These are phyloP conservation scores for Ceratocystis colombiana DNA, from an alignment of 2,329 filamentous ascomycete genomes.

Conservation along the genomic window DNA sequence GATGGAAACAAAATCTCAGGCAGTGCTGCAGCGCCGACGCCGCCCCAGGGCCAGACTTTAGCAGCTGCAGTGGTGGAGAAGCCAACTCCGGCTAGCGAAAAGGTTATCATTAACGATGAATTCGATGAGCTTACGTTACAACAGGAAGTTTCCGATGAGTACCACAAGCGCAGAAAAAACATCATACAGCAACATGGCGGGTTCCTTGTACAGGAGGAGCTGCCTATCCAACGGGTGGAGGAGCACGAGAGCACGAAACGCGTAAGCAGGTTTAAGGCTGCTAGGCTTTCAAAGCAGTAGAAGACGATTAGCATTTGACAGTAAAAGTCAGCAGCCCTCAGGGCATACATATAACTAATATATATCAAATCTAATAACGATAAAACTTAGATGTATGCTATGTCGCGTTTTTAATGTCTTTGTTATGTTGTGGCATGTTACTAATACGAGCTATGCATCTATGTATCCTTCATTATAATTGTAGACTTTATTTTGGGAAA, in stretches of 20 bases:
- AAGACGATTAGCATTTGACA: too few relatives aligned
- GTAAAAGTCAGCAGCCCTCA: too few relatives aligned
- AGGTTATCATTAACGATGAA: conserved; percentile 26
- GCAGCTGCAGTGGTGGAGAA: conserved; percentile 52
- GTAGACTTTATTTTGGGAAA: background rate
- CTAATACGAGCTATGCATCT: too few relatives aligned
- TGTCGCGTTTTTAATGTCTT: too few relatives aligned
- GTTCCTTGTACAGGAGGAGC: conserved; percentile 62
- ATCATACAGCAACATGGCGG: conserved; percentile 77
- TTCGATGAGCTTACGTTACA: conserved; percentile 54
- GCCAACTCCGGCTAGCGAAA: conserved; percentile 30
- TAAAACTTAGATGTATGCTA: too few relatives aligned
- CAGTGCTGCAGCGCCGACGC: conserved; percentile 36
- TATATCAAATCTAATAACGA: too few relatives aligned
- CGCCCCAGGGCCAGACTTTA: conserved; percentile 42
- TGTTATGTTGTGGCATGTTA: too few relatives aligned
- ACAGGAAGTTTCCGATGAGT: conserved; percentile 70
- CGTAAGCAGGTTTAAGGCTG: conserved; percentile 65
- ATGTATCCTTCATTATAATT: background rate
- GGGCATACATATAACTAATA: too few relatives aligned
- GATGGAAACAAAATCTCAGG: conserved; percentile 31
- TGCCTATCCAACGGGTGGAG: conserved; percentile 55
- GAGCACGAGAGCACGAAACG: conserved; percentile 54
- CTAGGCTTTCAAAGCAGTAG: conserved; percentile 48
- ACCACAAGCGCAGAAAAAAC: conserved; percentile 70